phyloP scores from a whole-genome alignment of 345 rosid species.

The Hypericum perforatum region DNA sequence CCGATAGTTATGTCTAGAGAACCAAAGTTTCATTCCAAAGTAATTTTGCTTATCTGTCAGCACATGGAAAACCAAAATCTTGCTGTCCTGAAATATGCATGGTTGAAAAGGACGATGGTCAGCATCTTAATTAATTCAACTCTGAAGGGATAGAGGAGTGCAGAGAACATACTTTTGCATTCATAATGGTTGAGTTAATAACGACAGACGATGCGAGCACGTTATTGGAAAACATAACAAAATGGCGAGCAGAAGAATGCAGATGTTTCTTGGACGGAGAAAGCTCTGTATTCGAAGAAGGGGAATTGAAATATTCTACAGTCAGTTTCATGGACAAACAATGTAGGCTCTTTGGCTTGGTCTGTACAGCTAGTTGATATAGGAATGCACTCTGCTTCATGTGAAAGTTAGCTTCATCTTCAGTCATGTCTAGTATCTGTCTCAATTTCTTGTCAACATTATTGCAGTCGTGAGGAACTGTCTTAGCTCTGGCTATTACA shows the following conservation, averaged over 20 bases:
- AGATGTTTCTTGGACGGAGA: constrained; percentile 38
- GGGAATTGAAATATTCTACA: constrained; percentile 20
- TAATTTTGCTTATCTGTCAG: constrained; percentile 26
- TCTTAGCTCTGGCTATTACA: constrained; percentile 61
- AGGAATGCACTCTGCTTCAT: constrained; percentile 71
- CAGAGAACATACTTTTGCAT: constrained; percentile 30
- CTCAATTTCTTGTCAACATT: constrained; percentile 89
- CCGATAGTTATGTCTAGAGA: constrained; percentile 12
- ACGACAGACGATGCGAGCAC: constrained; percentile 27
- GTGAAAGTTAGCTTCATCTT: constrained; percentile 88
- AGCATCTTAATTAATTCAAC: constrained; percentile 4
- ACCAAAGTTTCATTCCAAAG: constrained; percentile 25
- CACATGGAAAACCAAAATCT: constrained; percentile 31
- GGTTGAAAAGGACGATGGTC: constrained; percentile 16
- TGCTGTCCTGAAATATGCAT: constrained; percentile 61
- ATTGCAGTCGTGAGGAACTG: constrained; percentile 61
- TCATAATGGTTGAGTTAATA: constrained; percentile 22
- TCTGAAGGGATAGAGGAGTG: constrained; percentile 8
- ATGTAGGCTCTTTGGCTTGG: constrained; percentile 29
- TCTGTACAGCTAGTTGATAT: constrained; percentile 26
- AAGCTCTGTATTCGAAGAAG: constrained; percentile 33
- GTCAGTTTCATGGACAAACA: constrained; percentile 25
- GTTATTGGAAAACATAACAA: constrained; percentile 18
- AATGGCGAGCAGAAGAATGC: constrained; percentile 20
- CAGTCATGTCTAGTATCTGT: constrained; percentile 80